These are phyloP conservation scores for Kodamaea laetipori DNA, from an alignment of 805 yeast species.

Conservation along the genomic window DNA sequence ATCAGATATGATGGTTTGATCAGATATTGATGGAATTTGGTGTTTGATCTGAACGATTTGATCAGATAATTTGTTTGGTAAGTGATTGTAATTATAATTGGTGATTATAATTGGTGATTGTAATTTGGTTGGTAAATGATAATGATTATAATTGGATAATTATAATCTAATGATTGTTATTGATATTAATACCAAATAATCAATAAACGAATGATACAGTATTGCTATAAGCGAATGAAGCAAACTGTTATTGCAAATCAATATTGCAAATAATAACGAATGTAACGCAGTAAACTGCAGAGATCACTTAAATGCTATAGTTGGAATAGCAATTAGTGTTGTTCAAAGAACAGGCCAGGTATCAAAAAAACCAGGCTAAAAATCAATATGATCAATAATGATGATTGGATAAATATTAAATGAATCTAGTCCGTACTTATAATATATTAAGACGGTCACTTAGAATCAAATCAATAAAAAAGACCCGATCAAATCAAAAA, in stretches of 20 bases:
- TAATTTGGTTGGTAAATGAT: background rate
- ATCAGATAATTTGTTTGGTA: background rate
- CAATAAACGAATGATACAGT: background rate
- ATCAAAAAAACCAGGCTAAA: no score
- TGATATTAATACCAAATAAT: background rate
- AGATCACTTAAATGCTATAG: background rate
- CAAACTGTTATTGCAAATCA: no score
- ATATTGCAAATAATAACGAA: no score
- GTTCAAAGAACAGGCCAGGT: background rate
- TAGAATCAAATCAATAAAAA: constrained; percentile 1
- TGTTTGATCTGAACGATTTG: background rate
- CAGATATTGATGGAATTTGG: background rate
- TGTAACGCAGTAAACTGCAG: background rate
- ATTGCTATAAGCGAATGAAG: background rate
- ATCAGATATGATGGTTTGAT: constrained; percentile 1
- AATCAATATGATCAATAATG: no score
- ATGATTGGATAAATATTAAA: background rate
- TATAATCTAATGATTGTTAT: background rate
- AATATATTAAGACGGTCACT: constrained; percentile 3
- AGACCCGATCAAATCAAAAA: background rate
- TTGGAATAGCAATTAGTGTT: constrained; percentile 4
- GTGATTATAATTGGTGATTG: no score
- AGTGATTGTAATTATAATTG: background rate
- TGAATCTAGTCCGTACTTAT: constrained; percentile 4
- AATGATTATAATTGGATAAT: background rate